Conservation (phyloP, 148 eudicot species). For the Fagopyrum homotropicum region DNA sequence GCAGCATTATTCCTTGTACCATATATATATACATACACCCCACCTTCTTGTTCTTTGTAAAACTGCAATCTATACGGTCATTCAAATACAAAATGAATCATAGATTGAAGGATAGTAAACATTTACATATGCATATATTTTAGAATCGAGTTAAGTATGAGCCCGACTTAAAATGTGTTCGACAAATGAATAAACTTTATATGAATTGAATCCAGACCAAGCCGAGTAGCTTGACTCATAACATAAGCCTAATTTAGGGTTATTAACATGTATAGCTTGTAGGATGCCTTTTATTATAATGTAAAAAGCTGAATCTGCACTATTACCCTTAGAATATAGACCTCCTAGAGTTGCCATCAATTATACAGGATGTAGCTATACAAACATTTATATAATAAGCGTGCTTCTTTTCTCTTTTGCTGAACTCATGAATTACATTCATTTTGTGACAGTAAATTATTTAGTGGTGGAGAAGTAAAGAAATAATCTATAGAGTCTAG, state of each 20-base stretch:
- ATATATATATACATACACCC: not conserved
- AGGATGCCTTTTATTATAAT: not conserved
- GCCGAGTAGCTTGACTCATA: too few relatives aligned
- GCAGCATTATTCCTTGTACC: too few relatives aligned
- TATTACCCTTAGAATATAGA: not conserved
- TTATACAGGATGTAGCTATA: not conserved
- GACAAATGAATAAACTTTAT: too few relatives aligned
- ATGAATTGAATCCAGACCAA: too few relatives aligned
- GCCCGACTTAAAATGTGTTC: too few relatives aligned
- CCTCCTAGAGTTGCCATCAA: not conserved
- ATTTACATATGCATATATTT: not conserved
- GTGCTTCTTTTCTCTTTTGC: constrained; percentile 1
- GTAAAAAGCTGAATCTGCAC: not conserved
- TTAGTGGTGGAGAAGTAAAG: not conserved
- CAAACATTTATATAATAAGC: not conserved
- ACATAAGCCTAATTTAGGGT: too few relatives aligned
- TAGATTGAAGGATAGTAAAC: not conserved
- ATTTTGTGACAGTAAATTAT: not conserved
- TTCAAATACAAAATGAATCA: too few relatives aligned
- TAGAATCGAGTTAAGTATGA: too few relatives aligned
- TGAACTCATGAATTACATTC: not conserved
- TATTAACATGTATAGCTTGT: not conserved
- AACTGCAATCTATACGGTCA: too few relatives aligned
- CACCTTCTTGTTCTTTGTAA: not conserved
- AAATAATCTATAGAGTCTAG: not conserved